phyloP scores from a whole-genome alignment of 495 filamentous ascomycete species.

The Podospora pseudoanserina region DNA sequence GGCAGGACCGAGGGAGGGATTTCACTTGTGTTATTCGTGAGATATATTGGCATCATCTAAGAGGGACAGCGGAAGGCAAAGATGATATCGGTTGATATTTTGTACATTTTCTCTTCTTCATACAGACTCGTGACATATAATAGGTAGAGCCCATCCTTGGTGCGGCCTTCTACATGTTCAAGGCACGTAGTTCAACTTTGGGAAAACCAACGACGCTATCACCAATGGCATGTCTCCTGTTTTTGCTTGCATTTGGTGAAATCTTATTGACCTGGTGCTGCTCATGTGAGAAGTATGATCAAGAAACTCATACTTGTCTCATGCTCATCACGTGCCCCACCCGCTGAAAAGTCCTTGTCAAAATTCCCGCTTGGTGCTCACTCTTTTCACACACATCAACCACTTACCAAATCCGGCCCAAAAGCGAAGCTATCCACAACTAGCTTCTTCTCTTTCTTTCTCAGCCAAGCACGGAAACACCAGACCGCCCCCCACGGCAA shows the following conservation, averaged over 20 bases:
- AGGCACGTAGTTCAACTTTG: too few species aligned
- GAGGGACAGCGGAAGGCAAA: too few species aligned
- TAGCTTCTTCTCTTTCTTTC: not conserved
- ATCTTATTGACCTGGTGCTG: not conserved
- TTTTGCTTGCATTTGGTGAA: too few species aligned
- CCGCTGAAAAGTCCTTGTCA: not conserved
- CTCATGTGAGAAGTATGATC: not conserved
- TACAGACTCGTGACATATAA: too few species aligned
- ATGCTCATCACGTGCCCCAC: constrained; percentile 26
- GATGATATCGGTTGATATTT: too few species aligned
- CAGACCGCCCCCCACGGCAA: not conserved
- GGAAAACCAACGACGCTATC: too few species aligned
- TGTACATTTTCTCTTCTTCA: too few species aligned
- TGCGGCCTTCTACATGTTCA: too few species aligned
- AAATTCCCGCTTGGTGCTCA: not conserved
- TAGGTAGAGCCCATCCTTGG: too few species aligned
- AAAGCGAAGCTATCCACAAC: constrained; percentile 32
- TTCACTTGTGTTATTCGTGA: constrained; percentile 37
- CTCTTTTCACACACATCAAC: not conserved
- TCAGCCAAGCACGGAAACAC: not conserved
- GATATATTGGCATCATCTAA: not conserved
- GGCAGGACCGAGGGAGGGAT: constrained; percentile 36
- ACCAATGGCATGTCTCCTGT: too few species aligned
- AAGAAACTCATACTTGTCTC: constrained; percentile 5
- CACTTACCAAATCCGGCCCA: constrained; percentile 8